phyloP scores from a whole-genome alignment of 345 rosid species.

The Arabidopsis arenosa region DNA sequence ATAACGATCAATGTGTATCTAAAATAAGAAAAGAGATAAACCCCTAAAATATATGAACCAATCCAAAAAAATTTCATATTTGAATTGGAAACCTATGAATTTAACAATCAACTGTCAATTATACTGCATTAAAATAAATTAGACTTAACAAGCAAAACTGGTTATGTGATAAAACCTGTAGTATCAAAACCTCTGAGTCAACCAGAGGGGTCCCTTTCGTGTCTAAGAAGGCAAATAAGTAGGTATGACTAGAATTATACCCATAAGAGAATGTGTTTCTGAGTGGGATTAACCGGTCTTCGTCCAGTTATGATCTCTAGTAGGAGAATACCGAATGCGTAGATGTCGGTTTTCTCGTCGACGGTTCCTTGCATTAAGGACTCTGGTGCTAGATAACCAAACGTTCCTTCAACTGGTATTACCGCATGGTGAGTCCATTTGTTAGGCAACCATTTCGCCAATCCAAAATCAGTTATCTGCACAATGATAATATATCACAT shows the following conservation, averaged over 20 bases:
- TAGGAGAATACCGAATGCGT: constrained; percentile 85
- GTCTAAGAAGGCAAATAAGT: constrained; percentile 17
- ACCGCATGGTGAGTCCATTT: constrained; percentile 94
- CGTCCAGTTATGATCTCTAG: constrained; percentile 84
- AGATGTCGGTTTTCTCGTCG: constrained; percentile 93
- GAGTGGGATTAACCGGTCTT: constrained; percentile 75
- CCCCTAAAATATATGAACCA: not conserved
- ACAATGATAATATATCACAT: not conserved
- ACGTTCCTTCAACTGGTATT: constrained; percentile 93
- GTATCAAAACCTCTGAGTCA: not conserved
- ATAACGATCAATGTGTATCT: not conserved
- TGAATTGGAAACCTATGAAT: not conserved
- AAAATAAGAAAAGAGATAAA: not conserved
- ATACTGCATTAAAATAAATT: not conserved
- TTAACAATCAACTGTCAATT: not conserved
- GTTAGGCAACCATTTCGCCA: constrained; percentile 94
- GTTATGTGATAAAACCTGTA: not conserved
- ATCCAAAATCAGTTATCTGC: constrained; percentile 95
- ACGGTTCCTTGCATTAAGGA: constrained; percentile 95
- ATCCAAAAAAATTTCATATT: not conserved
- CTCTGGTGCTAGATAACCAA: constrained; percentile 96
- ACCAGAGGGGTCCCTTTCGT: not conserved
- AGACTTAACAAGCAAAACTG: not conserved
- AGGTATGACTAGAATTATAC: constrained; percentile 45
- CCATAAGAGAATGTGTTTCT: constrained; percentile 85